A percentile compares a stretch with the other conserved stretches of the same genome.
phyloP scores from a whole-genome alignment of 192 early-diverging fungal species.

The Oehlia diaphana region DNA sequence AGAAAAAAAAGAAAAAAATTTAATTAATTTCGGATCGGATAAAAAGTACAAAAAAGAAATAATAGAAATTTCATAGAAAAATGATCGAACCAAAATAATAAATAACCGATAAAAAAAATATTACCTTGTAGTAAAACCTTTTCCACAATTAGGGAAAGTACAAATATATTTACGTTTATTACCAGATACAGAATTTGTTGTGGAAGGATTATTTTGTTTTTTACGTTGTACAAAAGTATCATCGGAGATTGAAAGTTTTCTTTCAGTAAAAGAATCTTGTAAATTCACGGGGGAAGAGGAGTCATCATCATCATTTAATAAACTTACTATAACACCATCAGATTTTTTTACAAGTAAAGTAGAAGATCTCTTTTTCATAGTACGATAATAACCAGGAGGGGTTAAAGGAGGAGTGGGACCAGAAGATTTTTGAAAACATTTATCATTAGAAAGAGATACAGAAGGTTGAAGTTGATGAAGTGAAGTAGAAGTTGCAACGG shows the following conservation, averaged over 20 bases:
- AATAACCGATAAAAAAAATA: neutral
- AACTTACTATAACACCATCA: constrained; percentile 8
- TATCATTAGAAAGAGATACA: neutral
- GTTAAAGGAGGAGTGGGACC: constrained; percentile 17
- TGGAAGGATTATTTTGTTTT: neutral
- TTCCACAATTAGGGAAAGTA: constrained; percentile 61
- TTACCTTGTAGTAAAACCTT: constrained; percentile 79
- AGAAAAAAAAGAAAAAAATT: neutral
- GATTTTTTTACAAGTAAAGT: constrained; percentile 21
- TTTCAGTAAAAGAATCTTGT: neutral
- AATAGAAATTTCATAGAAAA: neutral
- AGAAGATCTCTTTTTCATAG: neutral
- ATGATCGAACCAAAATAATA: no score
- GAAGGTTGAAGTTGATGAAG: no score
- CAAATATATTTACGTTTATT: constrained; percentile 76
- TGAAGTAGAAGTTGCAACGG: no score
- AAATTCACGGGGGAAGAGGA: neutral
- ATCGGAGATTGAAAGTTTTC: neutral
- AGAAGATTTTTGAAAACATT: neutral
- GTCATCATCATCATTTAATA: constrained; percentile 19
- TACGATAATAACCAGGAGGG: constrained; percentile 7
- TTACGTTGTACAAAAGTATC: neutral
- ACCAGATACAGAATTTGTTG: constrained; percentile 16
- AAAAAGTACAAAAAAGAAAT: neutral
- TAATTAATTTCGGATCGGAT: neutral